phyloP scores from a whole-genome alignment of 345 rosid species.

The Crucihimalaya himalaica region DNA sequence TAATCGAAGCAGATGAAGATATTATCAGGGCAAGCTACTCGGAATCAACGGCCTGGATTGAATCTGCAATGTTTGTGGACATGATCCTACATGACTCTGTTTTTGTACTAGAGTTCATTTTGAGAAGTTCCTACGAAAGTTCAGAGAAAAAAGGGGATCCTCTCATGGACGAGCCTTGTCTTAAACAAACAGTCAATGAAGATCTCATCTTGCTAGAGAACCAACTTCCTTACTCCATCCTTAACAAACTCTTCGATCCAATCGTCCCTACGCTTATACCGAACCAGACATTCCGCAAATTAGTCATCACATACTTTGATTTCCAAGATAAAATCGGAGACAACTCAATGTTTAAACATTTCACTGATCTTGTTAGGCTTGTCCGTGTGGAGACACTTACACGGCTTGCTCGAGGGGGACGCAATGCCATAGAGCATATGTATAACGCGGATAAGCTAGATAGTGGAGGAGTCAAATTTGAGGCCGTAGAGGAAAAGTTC shows the following conservation, averaged over 20 bases:
- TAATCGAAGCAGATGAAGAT: neutral
- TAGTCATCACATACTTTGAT: neutral
- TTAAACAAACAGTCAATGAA: neutral
- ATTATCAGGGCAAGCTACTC: slow-evolving; percentile 15
- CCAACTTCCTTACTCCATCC: slow-evolving; percentile 38
- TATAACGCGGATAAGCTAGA: neutral
- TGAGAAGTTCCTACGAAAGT: neutral
- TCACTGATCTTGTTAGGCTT: neutral
- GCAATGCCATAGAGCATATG: neutral
- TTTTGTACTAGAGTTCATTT: slow-evolving; percentile 15
- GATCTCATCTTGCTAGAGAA: slow-evolving; percentile 34
- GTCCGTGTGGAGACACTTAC: neutral
- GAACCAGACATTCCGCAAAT: neutral
- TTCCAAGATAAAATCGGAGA: no score
- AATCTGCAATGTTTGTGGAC: neutral
- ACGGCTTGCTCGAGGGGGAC: neutral
- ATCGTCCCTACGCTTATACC: neutral
- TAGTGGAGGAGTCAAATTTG: neutral
- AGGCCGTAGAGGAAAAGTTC: neutral
- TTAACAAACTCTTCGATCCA: slow-evolving; percentile 1
- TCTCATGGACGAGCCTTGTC: slow-evolving; percentile 8
- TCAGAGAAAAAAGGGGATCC: neutral
- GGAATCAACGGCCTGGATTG: slow-evolving; percentile 11
- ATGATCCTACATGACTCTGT: slow-evolving; percentile 24
- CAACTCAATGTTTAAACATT: neutral